These are phyloP conservation scores for Craspedostauros australis DNA, from an alignment of 108 stramenopile genomes.

Conservation along the genomic window DNA sequence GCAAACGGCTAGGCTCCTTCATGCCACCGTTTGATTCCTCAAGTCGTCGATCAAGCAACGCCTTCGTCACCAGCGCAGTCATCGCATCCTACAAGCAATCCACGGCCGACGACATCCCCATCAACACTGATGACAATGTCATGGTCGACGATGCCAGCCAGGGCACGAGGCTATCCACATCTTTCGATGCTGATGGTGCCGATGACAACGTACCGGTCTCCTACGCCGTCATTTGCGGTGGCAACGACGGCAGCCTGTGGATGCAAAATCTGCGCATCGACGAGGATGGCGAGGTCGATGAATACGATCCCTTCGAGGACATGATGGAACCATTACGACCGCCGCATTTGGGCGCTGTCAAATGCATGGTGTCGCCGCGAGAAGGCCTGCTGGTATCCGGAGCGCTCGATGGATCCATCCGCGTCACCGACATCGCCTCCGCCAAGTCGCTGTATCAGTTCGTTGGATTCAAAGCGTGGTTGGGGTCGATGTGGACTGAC, in stretches of 20 bases:
- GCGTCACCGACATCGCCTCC: slow-evolving; percentile 57
- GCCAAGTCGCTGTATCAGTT: no score
- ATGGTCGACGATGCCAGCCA: not conserved
- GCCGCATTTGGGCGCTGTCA: slow-evolving; percentile 38
- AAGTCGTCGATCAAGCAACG: no score
- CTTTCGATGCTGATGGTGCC: no score
- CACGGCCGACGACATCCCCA: no score
- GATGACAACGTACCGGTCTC: not conserved
- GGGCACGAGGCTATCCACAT: no score
- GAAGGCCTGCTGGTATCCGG: slow-evolving; percentile 50
- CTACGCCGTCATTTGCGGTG: slow-evolving; percentile 19
- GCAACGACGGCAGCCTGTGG: slow-evolving; percentile 20
- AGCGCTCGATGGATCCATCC: slow-evolving; percentile 55
- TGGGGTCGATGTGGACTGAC: slow-evolving; percentile 54
- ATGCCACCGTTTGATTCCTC: slow-evolving; percentile 11
- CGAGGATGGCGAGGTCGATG: not conserved
- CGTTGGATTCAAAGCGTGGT: slow-evolving; percentile 74
- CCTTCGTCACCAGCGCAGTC: no score
- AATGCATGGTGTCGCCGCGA: slow-evolving; percentile 35
- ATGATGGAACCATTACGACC: no score
- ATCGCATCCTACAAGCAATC: no score
- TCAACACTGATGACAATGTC: not conserved
- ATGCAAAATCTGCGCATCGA: slow-evolving; percentile 10
- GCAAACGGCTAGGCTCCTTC: not conserved
- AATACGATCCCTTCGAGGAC: slow-evolving; percentile 6